These are phyloP conservation scores for Huntiella omanensis DNA, from an alignment of 2,329 filamentous ascomycete genomes.

Conservation along the genomic window DNA sequence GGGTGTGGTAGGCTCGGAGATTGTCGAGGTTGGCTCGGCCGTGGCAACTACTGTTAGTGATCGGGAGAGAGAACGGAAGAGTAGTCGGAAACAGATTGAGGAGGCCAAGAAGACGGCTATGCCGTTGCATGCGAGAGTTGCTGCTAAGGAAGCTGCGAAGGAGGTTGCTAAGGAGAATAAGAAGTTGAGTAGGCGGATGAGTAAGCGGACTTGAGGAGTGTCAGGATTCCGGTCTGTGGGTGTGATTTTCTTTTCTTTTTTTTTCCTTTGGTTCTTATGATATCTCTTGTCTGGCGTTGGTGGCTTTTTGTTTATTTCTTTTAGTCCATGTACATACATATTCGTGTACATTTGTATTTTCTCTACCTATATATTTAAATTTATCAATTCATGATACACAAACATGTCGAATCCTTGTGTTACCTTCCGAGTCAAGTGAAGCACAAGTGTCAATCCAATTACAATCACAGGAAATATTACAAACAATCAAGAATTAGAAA, in stretches of 20 bases:
- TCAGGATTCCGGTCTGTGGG: background rate
- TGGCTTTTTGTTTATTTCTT: too few species aligned
- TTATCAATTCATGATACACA: too few species aligned
- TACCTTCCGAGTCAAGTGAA: too few species aligned
- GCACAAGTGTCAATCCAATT: too few species aligned
- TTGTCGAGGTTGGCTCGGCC: conserved; percentile 6
- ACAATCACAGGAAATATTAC: too few species aligned
- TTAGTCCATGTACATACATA: too few species aligned
- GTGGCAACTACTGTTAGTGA: background rate
- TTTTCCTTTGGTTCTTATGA: background rate
- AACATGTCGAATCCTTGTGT: too few species aligned
- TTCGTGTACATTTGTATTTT: too few species aligned
- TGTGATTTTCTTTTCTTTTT: background rate
- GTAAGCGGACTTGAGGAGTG: background rate
- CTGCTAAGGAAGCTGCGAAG: conserved; percentile 7
- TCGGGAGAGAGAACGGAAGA: background rate
- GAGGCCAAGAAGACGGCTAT: conserved; percentile 11
- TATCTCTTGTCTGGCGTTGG: background rate
- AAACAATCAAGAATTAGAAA: too few species aligned
- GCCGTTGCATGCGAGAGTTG: conserved; percentile 9
- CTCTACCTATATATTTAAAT: too few species aligned
- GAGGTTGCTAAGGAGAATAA: conserved; percentile 1
- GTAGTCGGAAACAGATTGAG: conserved; percentile 8
- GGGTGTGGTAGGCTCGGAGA: background rate
- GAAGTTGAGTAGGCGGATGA: background rate